Percentiles rank a stretch among this genome's conserved stretches.
Evolutionary conservation across 2,329 filamentous ascomycete genomes (phyloP).

Genomic region (Fusarium sp.): DNA sequence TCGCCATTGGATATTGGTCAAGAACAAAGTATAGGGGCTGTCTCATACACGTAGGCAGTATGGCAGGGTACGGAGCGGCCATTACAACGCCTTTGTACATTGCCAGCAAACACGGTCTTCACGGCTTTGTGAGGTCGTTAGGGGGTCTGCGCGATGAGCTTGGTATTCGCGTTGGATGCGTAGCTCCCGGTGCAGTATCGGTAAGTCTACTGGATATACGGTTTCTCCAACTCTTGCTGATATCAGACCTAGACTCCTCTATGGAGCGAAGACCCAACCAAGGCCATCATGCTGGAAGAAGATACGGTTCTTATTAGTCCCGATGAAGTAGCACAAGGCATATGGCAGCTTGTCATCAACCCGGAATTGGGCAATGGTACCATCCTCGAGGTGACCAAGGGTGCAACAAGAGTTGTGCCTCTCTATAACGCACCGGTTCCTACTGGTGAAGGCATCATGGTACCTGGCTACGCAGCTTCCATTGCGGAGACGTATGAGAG

Average conservation of each 20-base stretch:
- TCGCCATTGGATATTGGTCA: slow-evolving; percentile 54
- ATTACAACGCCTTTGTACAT: slow-evolving; percentile 52
- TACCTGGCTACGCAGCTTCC: slow-evolving; percentile 44
- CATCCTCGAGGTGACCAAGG: slow-evolving; percentile 48
- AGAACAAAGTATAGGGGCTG: slow-evolving; percentile 45
- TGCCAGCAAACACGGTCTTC: slow-evolving; percentile 53
- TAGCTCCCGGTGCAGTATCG: slow-evolving; percentile 50
- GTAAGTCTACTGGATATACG: slow-evolving; percentile 31
- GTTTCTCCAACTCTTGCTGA: background rate
- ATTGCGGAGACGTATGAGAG: slow-evolving; percentile 37
- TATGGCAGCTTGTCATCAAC: slow-evolving; percentile 45
- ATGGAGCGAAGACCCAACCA: slow-evolving; percentile 49
- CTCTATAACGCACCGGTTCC: slow-evolving; percentile 45
- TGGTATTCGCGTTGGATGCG: slow-evolving; percentile 35
- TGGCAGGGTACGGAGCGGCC: slow-evolving; percentile 48
- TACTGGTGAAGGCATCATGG: slow-evolving; percentile 31
- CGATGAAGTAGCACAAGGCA: slow-evolving; percentile 49
- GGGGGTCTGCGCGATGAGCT: slow-evolving; percentile 47
- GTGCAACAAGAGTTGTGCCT: slow-evolving; percentile 46
- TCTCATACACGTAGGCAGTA: slow-evolving; percentile 51
- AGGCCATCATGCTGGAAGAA: slow-evolving; percentile 42
- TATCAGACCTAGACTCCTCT: slow-evolving; percentile 46
- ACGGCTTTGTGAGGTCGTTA: slow-evolving; percentile 51
- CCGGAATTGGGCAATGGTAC: slow-evolving; percentile 48
- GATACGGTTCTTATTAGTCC: slow-evolving; percentile 47